Evolutionary conservation across 768 basidiomycete genomes (phyloP), one percentile per base, ranked within the genome.

Genomic region (Russula virescens): DNA sequence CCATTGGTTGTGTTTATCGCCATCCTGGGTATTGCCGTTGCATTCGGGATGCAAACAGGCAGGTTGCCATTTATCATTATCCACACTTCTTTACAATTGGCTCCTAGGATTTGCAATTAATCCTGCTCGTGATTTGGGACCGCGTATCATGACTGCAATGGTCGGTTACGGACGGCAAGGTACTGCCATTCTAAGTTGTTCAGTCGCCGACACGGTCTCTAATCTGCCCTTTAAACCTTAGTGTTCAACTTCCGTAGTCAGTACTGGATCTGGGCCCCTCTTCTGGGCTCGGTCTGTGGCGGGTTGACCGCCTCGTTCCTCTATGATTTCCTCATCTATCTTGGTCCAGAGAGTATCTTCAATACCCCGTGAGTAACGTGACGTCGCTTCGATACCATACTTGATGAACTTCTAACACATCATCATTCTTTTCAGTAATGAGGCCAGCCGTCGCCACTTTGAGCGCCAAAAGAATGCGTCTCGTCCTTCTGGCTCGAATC

Each of bases 211-310:
- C 38, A 25, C 8, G 16, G 13, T 50, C 31, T 14, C 49, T 42
- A 19, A 54, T 11, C 3, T 13, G 16, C n/a, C 34, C 26, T 25
- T n/a, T 34, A 25, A 11, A 43, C 34, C 21, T 11, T 46, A 72
- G 73, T 79, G 19, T 81, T 75, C 73, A 76, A 75, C 38, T 74
- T 68, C 58, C 69, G 72, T 66, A 81, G 77, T 68, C 86, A 89
- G 61, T 89, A 88, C 68, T 89, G 87, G 87, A 63, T 89, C 40
- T 89, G 88, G 87, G 82, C 82, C 66, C 82, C 85, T 3, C 68
- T 86, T 19, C 71, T 86, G 43, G 85, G 75, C 1, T 81, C 86
- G 10, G 80, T 88, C 69, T 64, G 81, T 38, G 87, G 88, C 26
- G 85, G 78, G 52, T 77, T 82, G 61, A 69, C 73, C 6, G 88